phyloP scores from a whole-genome alignment of 768 basidiomycete species.

The Chalciporus piperatus region DNA sequence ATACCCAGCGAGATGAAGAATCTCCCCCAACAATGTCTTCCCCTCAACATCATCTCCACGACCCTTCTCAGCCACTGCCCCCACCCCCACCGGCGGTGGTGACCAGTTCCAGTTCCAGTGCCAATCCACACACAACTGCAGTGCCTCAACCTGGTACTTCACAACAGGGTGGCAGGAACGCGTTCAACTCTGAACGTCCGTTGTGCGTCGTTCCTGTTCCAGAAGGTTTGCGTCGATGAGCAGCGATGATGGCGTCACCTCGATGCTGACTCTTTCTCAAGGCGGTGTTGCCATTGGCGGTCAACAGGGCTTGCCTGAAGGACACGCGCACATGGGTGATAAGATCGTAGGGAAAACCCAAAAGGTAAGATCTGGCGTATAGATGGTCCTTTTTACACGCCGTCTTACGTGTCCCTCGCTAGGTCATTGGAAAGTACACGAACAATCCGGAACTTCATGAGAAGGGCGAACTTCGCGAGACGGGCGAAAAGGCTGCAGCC shows the following conservation, averaged over 20 bases:
- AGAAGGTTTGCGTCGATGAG: slow-evolving; percentile 23
- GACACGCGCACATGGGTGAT: slow-evolving; percentile 45
- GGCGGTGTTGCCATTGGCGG: slow-evolving; percentile 29
- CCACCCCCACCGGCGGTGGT: slow-evolving; percentile 6
- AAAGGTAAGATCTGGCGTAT: slow-evolving; percentile 37
- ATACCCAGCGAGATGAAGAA: slow-evolving; percentile 4
- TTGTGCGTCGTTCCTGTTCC: slow-evolving; percentile 36
- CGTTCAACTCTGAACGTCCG: slow-evolving; percentile 34
- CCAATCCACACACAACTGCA: no score
- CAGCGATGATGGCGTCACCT: no score
- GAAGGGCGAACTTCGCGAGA: slow-evolving; percentile 54
- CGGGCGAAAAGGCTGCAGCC: slow-evolving; percentile 48
- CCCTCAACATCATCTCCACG: slow-evolving; percentile 46
- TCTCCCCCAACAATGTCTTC: slow-evolving; percentile 7
- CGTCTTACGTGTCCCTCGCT: background rate
- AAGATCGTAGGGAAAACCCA: slow-evolving; percentile 59
- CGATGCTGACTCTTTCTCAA: background rate
- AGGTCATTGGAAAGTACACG: slow-evolving; percentile 51
- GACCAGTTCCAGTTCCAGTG: no score
- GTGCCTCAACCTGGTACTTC: background rate
- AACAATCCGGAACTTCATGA: slow-evolving; percentile 51
- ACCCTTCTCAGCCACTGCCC: slow-evolving; percentile 48
- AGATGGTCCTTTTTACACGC: background rate
- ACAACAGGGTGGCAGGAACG: slow-evolving; percentile 19
- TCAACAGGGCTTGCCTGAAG: slow-evolving; percentile 23